Evolutionary conservation across 768 basidiomycete genomes (phyloP).

Genomic region (Panaeolus cyanescens): DNA sequence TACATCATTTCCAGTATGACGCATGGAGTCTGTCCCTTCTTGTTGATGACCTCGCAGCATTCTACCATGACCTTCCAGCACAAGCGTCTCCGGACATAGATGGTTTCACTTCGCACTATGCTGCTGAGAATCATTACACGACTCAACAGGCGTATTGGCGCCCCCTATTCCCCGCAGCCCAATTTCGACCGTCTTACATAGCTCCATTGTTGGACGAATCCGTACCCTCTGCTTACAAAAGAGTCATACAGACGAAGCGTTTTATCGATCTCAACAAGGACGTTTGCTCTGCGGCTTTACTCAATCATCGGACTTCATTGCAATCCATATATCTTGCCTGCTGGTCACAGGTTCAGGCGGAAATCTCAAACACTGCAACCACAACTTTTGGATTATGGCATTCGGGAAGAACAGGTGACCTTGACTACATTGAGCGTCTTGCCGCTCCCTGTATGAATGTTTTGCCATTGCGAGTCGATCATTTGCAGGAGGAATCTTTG

Average conservation of each 20-base stretch:
- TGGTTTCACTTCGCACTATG: conserved; percentile 28
- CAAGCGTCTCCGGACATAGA: conserved; percentile 22
- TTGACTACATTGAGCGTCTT: conserved; percentile 35
- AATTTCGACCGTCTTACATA: conserved; percentile 19
- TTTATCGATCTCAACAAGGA: neutral
- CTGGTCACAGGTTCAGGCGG: conserved; percentile 42
- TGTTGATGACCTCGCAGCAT: conserved; percentile 35
- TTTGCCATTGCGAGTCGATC: conserved; percentile 35
- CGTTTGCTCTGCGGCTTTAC: neutral
- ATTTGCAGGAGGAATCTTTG: conserved; percentile 12
- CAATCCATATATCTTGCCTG: conserved; percentile 43
- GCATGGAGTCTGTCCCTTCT: conserved; percentile 46
- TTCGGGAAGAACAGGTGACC: conserved; percentile 38
- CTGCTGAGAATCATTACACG: conserved; percentile 17
- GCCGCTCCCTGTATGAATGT: conserved; percentile 48
- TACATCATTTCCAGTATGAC: conserved; percentile 55
- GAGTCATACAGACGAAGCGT: neutral
- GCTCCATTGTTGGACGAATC: neutral
- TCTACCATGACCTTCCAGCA: conserved; percentile 31
- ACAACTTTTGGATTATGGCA: conserved; percentile 50
- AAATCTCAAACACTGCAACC: conserved; percentile 22
- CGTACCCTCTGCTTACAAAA: neutral
- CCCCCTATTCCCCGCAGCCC: conserved; percentile 23
- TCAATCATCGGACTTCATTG: conserved; percentile 26
- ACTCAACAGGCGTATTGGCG: conserved; percentile 39